Evolutionary conservation across 305 asterid species (phyloP).

Genomic region (Plantago lanceolata): DNA sequence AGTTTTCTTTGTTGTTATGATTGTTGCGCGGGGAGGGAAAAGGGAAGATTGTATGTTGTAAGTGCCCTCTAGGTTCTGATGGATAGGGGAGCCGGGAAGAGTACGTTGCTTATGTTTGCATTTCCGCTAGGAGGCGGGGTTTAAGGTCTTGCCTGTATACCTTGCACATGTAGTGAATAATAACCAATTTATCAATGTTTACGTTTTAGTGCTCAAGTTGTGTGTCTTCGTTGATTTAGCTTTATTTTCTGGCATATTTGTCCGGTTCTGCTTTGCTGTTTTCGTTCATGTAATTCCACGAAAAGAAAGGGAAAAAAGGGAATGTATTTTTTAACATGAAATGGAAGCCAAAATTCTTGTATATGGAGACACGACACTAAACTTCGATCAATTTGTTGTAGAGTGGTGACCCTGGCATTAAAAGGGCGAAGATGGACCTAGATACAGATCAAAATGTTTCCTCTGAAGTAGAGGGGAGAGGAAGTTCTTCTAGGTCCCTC

Average conservation of each 20-base stretch:
- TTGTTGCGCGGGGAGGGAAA: too few relatives aligned
- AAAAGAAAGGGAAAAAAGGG: not conserved
- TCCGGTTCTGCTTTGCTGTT: not conserved
- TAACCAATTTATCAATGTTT: too few relatives aligned
- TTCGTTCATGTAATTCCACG: not conserved
- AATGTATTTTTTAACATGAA: too few relatives aligned
- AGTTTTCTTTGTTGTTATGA: not conserved
- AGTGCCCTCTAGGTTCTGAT: not conserved
- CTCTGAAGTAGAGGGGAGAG: constrained; percentile 35
- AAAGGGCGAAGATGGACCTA: constrained; percentile 72
- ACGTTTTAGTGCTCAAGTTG: too few relatives aligned
- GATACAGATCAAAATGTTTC: constrained; percentile 40
- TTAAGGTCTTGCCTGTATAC: too few relatives aligned
- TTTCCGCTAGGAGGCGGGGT: too few relatives aligned
- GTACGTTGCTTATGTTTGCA: too few relatives aligned
- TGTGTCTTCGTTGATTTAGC: not conserved
- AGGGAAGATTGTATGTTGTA: too few relatives aligned
- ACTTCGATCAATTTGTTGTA: constrained; percentile 23
- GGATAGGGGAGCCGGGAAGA: not conserved
- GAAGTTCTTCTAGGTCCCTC: constrained; percentile 33
- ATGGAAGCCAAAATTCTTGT: not conserved
- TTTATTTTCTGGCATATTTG: not conserved
- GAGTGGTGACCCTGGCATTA: constrained; percentile 69
- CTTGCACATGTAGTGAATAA: too few relatives aligned
- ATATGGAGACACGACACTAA: not conserved